A percentile compares a stretch with the other conserved stretches of the same genome.
phyloP scores from a whole-genome alignment of 768 basidiomycete species.

The Leccinum barrowsii region DNA sequence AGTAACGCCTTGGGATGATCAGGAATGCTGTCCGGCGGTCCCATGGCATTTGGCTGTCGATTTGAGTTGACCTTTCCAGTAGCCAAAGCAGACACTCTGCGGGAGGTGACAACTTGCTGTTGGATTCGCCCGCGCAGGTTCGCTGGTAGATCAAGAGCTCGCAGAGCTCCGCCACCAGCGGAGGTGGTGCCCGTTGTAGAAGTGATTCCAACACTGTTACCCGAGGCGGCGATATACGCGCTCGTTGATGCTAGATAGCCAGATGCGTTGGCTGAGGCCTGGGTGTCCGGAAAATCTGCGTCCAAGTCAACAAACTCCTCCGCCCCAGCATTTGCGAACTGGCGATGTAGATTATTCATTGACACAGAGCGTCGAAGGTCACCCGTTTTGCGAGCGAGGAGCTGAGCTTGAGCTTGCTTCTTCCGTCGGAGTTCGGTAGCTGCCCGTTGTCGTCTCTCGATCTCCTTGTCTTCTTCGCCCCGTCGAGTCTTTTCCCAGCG shows the following conservation, averaged over 20 bases:
- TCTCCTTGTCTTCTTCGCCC: slow-evolving; percentile 37
- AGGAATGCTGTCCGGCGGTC: slow-evolving; percentile 61
- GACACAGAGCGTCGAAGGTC: slow-evolving; percentile 75
- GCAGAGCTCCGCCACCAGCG: slow-evolving; percentile 43
- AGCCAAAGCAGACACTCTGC: slow-evolving; percentile 39
- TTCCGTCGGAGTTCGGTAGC: slow-evolving; percentile 28
- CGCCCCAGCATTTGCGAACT: slow-evolving; percentile 36
- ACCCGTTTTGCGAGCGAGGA: slow-evolving; percentile 33
- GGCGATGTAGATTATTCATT: slow-evolving; percentile 70
- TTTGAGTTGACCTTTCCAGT: slow-evolving; percentile 25
- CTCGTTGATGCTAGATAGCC: slow-evolving; percentile 61
- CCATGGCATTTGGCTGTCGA: slow-evolving; percentile 47
- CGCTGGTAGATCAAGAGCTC: slow-evolving; percentile 49
- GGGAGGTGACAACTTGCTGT: slow-evolving; percentile 66
- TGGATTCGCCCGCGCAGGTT: slow-evolving; percentile 54
- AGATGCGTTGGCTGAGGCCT: slow-evolving; percentile 63
- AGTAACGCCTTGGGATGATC: slow-evolving; percentile 46
- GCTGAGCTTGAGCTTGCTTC: slow-evolving; percentile 28
- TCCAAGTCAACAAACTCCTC: slow-evolving; percentile 44
- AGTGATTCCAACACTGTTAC: slow-evolving; percentile 91
- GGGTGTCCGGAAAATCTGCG: slow-evolving; percentile 32
- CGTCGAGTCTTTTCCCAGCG: slow-evolving; percentile 58
- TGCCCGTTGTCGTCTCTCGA: slow-evolving; percentile 24
- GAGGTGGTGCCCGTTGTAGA: slow-evolving; percentile 89
- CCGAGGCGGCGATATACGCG: slow-evolving; percentile 85